Percentiles rank a stretch among this genome's conserved stretches.
phyloP scores from a whole-genome alignment of 768 basidiomycete species.

The Psilocybe cubensis region DNA sequence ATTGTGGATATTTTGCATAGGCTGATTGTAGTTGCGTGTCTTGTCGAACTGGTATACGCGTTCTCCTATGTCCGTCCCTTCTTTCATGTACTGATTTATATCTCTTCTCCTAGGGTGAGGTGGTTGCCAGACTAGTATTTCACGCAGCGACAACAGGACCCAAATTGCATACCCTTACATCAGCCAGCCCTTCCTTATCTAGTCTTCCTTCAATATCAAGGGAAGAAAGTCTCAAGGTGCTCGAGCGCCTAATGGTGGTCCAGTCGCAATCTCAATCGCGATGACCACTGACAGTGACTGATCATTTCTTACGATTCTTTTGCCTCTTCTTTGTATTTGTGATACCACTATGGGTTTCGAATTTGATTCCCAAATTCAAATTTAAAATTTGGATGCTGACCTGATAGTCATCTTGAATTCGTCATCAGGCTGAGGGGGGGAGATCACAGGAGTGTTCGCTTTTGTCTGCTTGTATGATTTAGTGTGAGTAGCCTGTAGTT shows the following conservation, averaged over 20 bases:
- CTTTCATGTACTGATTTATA: background rate
- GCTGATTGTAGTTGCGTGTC: constrained; percentile 86
- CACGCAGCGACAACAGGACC: constrained; percentile 52
- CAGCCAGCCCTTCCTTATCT: background rate
- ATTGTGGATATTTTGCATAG: constrained; percentile 40
- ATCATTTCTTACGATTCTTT: no score
- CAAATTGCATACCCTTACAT: background rate
- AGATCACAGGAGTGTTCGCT: no score
- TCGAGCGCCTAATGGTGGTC: constrained; percentile 43
- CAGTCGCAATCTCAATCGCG: background rate
- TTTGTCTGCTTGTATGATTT: no score
- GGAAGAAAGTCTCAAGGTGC: constrained; percentile 42
- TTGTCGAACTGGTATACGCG: constrained; percentile 75
- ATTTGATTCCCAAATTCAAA: no score
- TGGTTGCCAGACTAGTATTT: constrained; percentile 75
- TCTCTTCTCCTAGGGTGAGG: constrained; percentile 62
- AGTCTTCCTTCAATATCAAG: constrained; percentile 27
- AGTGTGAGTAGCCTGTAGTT: no score
- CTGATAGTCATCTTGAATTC: no score
- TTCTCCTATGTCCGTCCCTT: background rate
- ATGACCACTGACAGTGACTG: background rate
- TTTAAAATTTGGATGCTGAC: no score
- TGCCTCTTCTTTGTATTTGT: no score
- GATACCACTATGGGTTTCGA: no score
- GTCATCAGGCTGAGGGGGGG: no score